Evolutionary conservation across 139 green algal genomes (phyloP).

Genomic region (Haematococcus lacustris): DNA sequence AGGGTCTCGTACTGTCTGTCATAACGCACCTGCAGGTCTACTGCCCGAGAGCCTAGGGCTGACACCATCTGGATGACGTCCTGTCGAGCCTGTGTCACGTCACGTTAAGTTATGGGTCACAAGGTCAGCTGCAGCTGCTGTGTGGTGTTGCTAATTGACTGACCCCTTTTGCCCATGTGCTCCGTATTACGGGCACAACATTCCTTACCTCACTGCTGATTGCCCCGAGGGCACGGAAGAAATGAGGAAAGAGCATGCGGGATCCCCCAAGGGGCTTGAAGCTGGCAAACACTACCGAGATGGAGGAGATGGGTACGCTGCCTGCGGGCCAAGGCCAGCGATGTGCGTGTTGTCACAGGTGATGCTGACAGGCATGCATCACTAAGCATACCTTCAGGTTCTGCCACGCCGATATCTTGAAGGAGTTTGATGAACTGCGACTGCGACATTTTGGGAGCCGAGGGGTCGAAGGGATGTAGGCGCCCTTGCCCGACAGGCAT

Average conservation of each 20-base stretch:
- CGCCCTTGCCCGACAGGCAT: slow-evolving; percentile 3
- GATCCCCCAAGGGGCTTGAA: slow-evolving; percentile 5
- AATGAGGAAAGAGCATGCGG: slow-evolving; percentile 4
- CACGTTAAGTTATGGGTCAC: too few relatives aligned
- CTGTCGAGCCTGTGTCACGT: background rate
- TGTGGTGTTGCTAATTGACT: too few relatives aligned
- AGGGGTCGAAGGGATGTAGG: background rate
- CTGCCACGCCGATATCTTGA: slow-evolving; percentile 1
- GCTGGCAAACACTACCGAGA: background rate
- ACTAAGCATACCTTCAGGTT: slow-evolving; percentile 2
- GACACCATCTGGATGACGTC: background rate
- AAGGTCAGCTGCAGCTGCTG: too few relatives aligned
- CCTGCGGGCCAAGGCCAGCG: too few relatives aligned
- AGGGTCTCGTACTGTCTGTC: too few relatives aligned
- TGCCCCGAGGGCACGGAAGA: slow-evolving; percentile 2
- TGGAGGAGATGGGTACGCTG: background rate
- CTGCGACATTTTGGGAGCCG: slow-evolving; percentile 2
- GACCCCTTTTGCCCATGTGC: too few relatives aligned
- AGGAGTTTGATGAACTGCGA: slow-evolving; percentile 9
- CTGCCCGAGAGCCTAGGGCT: background rate
- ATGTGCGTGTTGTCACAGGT: too few relatives aligned
- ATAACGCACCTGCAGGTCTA: too few relatives aligned
- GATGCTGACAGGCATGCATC: too few relatives aligned
- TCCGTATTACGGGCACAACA: too few relatives aligned
- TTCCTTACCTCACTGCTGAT: background rate